Evolutionary conservation across 2,329 filamentous ascomycete species (phyloP).

Genomic region (Botryosphaeria dothidea): DNA sequence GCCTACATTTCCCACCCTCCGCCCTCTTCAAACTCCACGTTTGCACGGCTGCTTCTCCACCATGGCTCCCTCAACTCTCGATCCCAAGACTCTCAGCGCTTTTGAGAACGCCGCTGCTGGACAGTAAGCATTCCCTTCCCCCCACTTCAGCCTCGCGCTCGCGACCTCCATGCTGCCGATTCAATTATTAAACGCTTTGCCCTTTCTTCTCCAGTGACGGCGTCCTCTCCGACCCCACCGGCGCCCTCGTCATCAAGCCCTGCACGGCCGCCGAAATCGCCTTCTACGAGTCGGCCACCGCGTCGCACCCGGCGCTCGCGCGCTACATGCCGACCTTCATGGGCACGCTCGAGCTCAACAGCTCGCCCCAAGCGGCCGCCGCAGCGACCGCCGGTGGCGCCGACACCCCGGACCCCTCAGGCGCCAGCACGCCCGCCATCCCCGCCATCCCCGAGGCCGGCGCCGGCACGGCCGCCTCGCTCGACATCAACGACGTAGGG

Average conservation of each 20-base stretch:
- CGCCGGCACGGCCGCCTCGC: slow-evolving; percentile 26
- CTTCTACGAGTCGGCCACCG: slow-evolving; percentile 78
- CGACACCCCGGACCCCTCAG: not conserved
- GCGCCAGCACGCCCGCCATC: slow-evolving; percentile 1
- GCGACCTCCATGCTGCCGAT: not conserved
- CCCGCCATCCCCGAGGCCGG: slow-evolving; percentile 2
- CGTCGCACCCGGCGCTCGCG: slow-evolving; percentile 70
- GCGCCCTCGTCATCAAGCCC: slow-evolving; percentile 89
- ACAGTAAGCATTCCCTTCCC: slow-evolving; percentile 61
- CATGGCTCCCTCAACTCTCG: slow-evolving; percentile 35
- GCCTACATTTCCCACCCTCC: not conserved
- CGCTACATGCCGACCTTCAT: slow-evolving; percentile 83
- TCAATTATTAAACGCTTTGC: not conserved
- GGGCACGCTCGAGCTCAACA: slow-evolving; percentile 73
- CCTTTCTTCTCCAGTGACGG: slow-evolving; percentile 67
- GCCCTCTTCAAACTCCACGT: not conserved
- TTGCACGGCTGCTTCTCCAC: not conserved
- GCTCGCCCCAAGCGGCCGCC: slow-evolving; percentile 35
- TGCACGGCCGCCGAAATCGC: slow-evolving; percentile 82
- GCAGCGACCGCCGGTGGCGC: slow-evolving; percentile 36
- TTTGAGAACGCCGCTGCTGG: slow-evolving; percentile 80
- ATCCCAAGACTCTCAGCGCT: slow-evolving; percentile 62
- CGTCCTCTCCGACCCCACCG: slow-evolving; percentile 79
- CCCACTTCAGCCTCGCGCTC: slow-evolving; percentile 7
- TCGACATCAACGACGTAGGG: slow-evolving; percentile 27